phyloP scores from a whole-genome alignment of 1,139 yeast genomes.

The Sugiyamaella xylanicola region DNA sequence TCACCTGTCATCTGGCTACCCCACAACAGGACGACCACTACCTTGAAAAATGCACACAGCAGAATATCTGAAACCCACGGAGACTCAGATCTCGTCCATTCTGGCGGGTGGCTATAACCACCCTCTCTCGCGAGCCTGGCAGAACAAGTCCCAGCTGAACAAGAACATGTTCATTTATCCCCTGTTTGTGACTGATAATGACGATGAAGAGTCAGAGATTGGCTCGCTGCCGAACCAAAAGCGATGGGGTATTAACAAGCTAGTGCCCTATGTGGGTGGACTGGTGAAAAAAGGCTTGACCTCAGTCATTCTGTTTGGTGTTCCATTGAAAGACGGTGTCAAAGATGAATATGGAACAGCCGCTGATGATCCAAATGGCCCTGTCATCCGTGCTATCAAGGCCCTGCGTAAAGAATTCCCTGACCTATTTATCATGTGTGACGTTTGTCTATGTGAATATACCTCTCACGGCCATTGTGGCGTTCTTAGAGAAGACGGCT shows the following conservation, averaged over 20 bases:
- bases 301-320: conserved; percentile 90
- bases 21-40: background rate
- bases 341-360: conserved; percentile 84
- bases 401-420: conserved; percentile 69
- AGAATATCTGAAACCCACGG: conserved; percentile 39
- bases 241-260: conserved; percentile 79
- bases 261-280: conserved; percentile 68
- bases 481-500: conserved; percentile 79
- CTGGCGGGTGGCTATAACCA: conserved; percentile 95
- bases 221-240: conserved; percentile 84
- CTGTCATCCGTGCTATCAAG: conserved; percentile 80
- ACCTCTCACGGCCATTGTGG: conserved; percentile 99
- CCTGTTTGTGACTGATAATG: conserved; percentile 76
- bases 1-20: background rate
- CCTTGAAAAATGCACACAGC: conserved; percentile 15
- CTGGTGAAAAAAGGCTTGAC: conserved; percentile 80
- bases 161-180: conserved; percentile 94
- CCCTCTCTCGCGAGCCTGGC: conserved; percentile 90
- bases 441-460: conserved; percentile 95
- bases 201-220: conserved; percentile 76
- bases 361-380: conserved; percentile 97
- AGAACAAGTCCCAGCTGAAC: conserved; percentile 74
- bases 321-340: conserved; percentile 69
- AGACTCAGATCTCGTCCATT: conserved; percentile 71
- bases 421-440: conserved; percentile 83